Conservation (phyloP, 768 basidiomycete species). For the Suillus subalutaceus region DNA sequence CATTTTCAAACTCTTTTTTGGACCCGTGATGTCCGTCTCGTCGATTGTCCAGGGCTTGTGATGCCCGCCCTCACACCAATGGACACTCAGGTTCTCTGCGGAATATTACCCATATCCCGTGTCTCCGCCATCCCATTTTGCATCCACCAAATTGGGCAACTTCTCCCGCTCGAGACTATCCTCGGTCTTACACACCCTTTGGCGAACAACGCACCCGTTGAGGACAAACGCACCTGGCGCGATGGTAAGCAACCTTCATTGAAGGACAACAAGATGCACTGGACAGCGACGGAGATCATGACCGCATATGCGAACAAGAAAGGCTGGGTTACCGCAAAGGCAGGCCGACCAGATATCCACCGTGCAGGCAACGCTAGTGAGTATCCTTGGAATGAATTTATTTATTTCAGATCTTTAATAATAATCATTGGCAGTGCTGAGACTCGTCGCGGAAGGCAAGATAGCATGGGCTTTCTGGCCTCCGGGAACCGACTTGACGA, state of each 20-base stretch:
- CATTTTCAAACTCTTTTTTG: slow-evolving; percentile 93
- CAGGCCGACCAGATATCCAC: slow-evolving; percentile 85
- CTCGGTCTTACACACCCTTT: slow-evolving; percentile 60
- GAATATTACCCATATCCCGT: slow-evolving; percentile 78
- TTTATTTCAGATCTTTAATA: slow-evolving; percentile 1
- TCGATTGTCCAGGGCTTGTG: slow-evolving; percentile 95
- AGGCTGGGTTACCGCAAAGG: slow-evolving; percentile 90
- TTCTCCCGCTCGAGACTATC: slow-evolving; percentile 79
- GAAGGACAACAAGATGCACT: slow-evolving; percentile 36
- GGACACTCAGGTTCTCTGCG: slow-evolving; percentile 77
- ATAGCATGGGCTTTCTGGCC: slow-evolving; percentile 90
- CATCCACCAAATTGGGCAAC: slow-evolving; percentile 64
- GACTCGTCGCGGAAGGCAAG: slow-evolving; percentile 79
- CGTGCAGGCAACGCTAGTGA: slow-evolving; percentile 88
- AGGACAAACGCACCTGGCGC: slow-evolving; percentile 84
- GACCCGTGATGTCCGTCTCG: slow-evolving; percentile 83
- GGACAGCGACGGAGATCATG: slow-evolving; percentile 90
- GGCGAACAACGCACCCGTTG: slow-evolving; percentile 28
- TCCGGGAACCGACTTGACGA: slow-evolving; percentile 41
- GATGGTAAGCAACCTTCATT: slow-evolving; percentile 38
- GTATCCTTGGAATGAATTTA: slow-evolving; percentile 33
- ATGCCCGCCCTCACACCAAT: slow-evolving; percentile 83
- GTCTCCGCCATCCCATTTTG: slow-evolving; percentile 86
- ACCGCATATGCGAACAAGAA: slow-evolving; percentile 75
- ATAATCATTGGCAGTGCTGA: slow-evolving; percentile 57